Conservation (phyloP, 768 basidiomycete species). For the Mycena vitilis region DNA sequence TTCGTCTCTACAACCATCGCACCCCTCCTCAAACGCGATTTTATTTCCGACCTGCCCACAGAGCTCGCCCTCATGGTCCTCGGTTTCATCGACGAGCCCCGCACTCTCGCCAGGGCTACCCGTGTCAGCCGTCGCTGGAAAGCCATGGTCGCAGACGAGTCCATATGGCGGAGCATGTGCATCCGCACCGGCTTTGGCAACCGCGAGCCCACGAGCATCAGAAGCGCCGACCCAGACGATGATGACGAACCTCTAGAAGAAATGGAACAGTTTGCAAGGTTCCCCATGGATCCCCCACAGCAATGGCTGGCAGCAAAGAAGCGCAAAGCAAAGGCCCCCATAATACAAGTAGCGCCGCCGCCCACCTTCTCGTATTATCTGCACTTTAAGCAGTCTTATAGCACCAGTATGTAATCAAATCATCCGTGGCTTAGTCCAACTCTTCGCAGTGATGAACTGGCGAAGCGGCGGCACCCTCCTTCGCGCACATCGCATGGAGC, state of each 20-base stretch:
- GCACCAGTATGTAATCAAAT: slow-evolving; percentile 64
- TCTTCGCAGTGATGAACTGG: slow-evolving; percentile 79
- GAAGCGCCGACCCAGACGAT: slow-evolving; percentile 35
- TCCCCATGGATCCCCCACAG: slow-evolving; percentile 55
- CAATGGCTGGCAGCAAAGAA: slow-evolving; percentile 50
- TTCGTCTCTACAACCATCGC: slow-evolving; percentile 75
- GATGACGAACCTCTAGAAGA: slow-evolving; percentile 51
- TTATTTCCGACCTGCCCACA: slow-evolving; percentile 65
- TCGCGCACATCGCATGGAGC: slow-evolving; percentile 65
- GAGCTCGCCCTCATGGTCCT: slow-evolving; percentile 85
- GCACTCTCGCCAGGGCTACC: slow-evolving; percentile 74
- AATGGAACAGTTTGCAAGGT: slow-evolving; percentile 46
- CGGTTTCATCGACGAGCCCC: slow-evolving; percentile 79
- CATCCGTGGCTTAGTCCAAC: slow-evolving; percentile 10
- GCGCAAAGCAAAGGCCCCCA: slow-evolving; percentile 30
- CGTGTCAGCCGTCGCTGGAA: slow-evolving; percentile 82
- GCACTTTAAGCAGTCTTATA: slow-evolving; percentile 80
- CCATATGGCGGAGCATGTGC: slow-evolving; percentile 85
- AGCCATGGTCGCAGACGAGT: slow-evolving; percentile 76
- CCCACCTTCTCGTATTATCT: slow-evolving; percentile 67
- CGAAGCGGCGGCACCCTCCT: slow-evolving; percentile 78
- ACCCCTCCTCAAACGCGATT: slow-evolving; percentile 73
- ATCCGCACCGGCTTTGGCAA: slow-evolving; percentile 61
- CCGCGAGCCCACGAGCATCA: slow-evolving; percentile 31
- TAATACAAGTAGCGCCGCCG: neutral